These are phyloP conservation scores for Kwoniella botswanensis DNA, from an alignment of 768 basidiomycete genomes.

Conservation along the genomic window DNA sequence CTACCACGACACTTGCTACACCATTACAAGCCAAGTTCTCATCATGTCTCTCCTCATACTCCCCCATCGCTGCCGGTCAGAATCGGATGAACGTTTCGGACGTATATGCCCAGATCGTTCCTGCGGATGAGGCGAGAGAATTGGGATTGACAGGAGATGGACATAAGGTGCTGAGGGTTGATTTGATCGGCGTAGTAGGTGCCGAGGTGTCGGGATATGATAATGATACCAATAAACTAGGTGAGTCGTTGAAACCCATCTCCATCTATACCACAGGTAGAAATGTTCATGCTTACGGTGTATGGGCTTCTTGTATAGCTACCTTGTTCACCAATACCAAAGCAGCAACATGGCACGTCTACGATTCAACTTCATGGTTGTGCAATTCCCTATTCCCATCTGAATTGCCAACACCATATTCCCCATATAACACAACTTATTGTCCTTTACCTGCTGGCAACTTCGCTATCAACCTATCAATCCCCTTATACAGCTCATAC, in stretches of 20 bases:
- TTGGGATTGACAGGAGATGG: conserved; percentile 48
- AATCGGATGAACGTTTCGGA: conserved; percentile 67
- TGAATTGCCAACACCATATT: conserved; percentile 63
- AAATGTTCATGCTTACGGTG: too few species aligned
- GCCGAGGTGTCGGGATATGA: conserved; percentile 68
- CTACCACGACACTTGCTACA: conserved; percentile 52
- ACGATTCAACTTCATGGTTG: conserved; percentile 72
- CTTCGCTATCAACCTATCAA: conserved; percentile 74
- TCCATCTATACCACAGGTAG: too few species aligned
- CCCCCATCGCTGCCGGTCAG: conserved; percentile 22
- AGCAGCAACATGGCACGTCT: conserved; percentile 77
- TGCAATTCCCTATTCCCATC: conserved; percentile 81
- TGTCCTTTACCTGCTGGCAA: conserved; percentile 81
- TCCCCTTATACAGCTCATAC: conserved; percentile 70
- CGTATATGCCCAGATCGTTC: conserved; percentile 52
- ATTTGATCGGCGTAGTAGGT: conserved; percentile 69
- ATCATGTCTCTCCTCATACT: conserved; percentile 40
- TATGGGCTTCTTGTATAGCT: conserved; percentile 60
- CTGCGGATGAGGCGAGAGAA: conserved; percentile 28
- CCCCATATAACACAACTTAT: conserved; percentile 61
- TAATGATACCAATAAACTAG: conserved; percentile 68
- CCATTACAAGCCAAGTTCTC: conserved; percentile 46
- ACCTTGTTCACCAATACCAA: conserved; percentile 84
- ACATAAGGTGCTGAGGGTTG: conserved; percentile 48
- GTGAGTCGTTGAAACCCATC: conserved; percentile 61